Evolutionary conservation across 306 rosid species (phyloP).

Genomic region (Psophocarpus tetragonolobus): DNA sequence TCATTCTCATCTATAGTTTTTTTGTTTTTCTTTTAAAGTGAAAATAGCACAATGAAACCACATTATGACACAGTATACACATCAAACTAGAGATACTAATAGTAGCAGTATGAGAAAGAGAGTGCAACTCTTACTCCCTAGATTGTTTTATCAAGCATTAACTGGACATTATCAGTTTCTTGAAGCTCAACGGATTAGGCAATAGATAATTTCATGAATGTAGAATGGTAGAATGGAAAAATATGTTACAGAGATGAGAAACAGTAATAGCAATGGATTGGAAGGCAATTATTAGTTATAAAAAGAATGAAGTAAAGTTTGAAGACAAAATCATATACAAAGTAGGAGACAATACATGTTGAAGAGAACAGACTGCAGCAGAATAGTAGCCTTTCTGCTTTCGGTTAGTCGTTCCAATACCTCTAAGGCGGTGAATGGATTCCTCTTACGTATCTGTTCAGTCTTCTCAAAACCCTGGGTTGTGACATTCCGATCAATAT

Average conservation of each 20-base stretch:
- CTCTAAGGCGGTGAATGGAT: slow-evolving; percentile 61
- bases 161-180: not conserved
- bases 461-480: slow-evolving; percentile 27
- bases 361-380: slow-evolving; percentile 68
- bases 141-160: not conserved
- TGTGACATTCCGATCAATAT: slow-evolving; percentile 46
- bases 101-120: not conserved
- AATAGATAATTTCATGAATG: slow-evolving; percentile 19
- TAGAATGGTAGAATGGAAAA: not conserved
- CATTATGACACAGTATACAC: not conserved
- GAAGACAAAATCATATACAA: slow-evolving; percentile 19
- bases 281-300: slow-evolving; percentile 10
- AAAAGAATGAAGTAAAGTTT: slow-evolving; percentile 15
- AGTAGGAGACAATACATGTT: slow-evolving; percentile 56
- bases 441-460: slow-evolving; percentile 53
- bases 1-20: not conserved
- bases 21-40: not conserved
- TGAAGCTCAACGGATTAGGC: not conserved
- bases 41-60: slow-evolving; percentile 11
- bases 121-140: not conserved
- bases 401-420: slow-evolving; percentile 64
- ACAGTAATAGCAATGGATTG: not conserved
- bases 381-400: slow-evolving; percentile 61
- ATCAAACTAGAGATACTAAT: not conserved
- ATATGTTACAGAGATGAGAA: slow-evolving; percentile 4